Evolutionary conservation across 257 asterid genomes (phyloP).

Genomic region (Parsonsia alboflavescens): DNA sequence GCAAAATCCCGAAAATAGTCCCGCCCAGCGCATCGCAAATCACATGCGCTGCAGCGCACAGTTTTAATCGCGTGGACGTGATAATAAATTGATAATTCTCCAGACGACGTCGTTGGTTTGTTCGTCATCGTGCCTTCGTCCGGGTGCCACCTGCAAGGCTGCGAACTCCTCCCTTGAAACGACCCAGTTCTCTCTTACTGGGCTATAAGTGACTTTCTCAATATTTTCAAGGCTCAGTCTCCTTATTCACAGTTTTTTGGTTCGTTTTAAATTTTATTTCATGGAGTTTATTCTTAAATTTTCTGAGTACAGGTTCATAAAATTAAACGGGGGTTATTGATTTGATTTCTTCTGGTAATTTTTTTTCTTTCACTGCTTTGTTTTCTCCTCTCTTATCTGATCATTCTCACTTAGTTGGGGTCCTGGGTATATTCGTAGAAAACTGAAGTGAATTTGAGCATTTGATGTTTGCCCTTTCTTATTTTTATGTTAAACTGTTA

Average conservation of each 20-base stretch:
- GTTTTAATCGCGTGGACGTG: background rate
- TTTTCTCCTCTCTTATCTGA: background rate
- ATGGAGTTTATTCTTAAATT: background rate
- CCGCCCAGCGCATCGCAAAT: background rate
- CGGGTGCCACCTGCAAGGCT: background rate
- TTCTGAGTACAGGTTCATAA: background rate
- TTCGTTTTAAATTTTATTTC: background rate
- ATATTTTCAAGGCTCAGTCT: background rate
- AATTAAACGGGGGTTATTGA: background rate
- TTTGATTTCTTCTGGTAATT: constrained; percentile 4
- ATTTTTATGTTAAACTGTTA: no score
- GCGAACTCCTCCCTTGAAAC: background rate
- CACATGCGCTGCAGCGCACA: background rate
- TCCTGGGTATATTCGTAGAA: background rate
- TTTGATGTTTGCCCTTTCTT: background rate
- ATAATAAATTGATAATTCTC: background rate
- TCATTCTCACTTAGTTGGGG: background rate
- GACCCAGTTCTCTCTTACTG: background rate
- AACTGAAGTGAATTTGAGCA: background rate
- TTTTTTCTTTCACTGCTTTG: background rate
- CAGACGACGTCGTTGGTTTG: background rate
- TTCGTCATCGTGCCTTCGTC: background rate
- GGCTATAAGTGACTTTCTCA: background rate
- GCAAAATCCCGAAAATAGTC: background rate
- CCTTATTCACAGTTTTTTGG: background rate